Base-by-base conservation (phyloP, 2,329 filamentous ascomycete genomes). In the Colletotrichum tropicicola region DNA sequence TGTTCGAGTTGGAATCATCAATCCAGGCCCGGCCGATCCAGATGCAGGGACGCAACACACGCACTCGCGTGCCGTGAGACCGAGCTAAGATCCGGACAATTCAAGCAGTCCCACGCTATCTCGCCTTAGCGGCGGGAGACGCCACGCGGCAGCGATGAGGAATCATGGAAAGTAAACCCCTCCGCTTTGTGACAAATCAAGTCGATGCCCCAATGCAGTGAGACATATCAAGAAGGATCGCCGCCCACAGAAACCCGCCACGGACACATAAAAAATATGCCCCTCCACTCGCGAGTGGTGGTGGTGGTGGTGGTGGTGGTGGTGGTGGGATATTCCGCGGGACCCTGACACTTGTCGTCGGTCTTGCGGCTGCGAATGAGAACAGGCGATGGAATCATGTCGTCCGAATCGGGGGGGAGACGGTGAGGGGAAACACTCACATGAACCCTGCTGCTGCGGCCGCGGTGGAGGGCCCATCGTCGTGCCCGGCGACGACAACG, bases 401-500 rank as follows among this genome's bases (percentile, higher is more conserved):
- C 27, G 15, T 23, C 44, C 55, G 19, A 37, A 51, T 21, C n/a
- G 23, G 44, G 47, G 19, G 13, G n/a, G 28, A 37, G 17, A 32
- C 9, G 15, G 39, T n/a, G 39, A 19, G n/a, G 39, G 19, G 39
- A 21, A 17, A 7, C 39, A 43, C 62, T 61, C 43, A 65, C 62
- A 30, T 13, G 28, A 65, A 39, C 43, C 57, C 62, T 62, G 49
- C 35, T n/a, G 57, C 35, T 44, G 28, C 35, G 6, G 19, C 41
- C 13, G 17, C 44, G 12, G 47, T 8, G 19, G 23, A 39, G 43
- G 25, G 6, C 15, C 55, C 54, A 27, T 55, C n/a, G 17, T 41
- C 30, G 25, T 47, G n/a, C n/a, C 27, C 32, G 54, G 12, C 45
- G 54, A 72, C 72, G 67, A n/a, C n/a, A n/a, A 45, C 19, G 35